Percentiles rank a stretch among this genome's conserved stretches.
Evolutionary conservation across 2,329 filamentous ascomycete species (phyloP).

Genomic region (Orbilia blumenaviensis): DNA sequence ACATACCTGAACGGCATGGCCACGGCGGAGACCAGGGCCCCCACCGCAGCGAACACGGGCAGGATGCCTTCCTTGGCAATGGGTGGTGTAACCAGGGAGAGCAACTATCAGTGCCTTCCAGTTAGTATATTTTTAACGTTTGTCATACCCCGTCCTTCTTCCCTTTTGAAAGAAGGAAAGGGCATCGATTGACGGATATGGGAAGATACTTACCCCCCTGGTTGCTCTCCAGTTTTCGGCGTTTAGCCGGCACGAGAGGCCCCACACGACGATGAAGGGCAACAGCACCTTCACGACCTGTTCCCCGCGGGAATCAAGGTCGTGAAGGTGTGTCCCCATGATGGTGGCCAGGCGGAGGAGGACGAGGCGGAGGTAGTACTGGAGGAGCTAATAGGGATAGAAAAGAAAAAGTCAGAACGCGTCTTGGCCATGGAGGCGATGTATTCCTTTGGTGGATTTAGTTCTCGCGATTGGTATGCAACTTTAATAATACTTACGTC

Average conservation of each 20-base stretch:
- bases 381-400: slow-evolving; percentile 41
- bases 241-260: slow-evolving; percentile 31
- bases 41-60: slow-evolving; percentile 2
- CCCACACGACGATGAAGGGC: slow-evolving; percentile 37
- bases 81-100: slow-evolving; percentile 3
- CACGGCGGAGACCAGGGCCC: neutral
- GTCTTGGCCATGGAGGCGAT: too few relatives aligned
- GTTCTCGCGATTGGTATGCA: too few relatives aligned
- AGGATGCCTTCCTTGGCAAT: neutral
- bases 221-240: slow-evolving; percentile 18
- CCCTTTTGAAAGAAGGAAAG: neutral
- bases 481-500: slow-evolving; percentile 50
- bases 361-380: slow-evolving; percentile 1
- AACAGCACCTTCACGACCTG: slow-evolving; percentile 40
- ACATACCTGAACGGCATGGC: slow-evolving; percentile 10
- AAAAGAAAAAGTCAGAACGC: neutral
- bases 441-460: too few relatives aligned
- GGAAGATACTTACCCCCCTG: slow-evolving; percentile 16
- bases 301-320: slow-evolving; percentile 25
- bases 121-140: neutral
- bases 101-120: neutral
- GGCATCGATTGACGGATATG: too few relatives aligned
- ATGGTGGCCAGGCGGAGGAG: slow-evolving; percentile 16
- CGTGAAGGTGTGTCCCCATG: slow-evolving; percentile 22
- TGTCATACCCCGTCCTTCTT: too few relatives aligned